Percentiles rank a stretch among this genome's conserved stretches.
These are phyloP conservation scores for Alternaria conjuncta DNA, from an alignment of 2,329 filamentous ascomycete genomes.

Conservation along the genomic window DNA sequence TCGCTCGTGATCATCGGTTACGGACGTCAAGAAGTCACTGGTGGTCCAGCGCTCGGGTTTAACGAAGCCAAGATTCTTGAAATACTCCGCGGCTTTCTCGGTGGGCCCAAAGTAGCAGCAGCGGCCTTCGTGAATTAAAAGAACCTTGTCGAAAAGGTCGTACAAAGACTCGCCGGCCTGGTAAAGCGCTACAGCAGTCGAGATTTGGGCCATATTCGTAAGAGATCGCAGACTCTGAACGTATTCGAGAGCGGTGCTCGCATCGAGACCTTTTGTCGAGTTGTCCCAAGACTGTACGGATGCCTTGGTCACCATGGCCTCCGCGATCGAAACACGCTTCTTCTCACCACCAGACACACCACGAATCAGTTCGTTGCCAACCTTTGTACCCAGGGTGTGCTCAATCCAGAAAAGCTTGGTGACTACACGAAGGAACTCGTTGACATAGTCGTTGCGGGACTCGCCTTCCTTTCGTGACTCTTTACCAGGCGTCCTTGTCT, in stretches of 20 bases:
- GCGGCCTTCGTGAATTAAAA: conserved; percentile 50
- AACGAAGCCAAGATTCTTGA: conserved; percentile 70
- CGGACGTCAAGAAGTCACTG: conserved; percentile 74
- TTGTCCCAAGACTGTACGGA: conserved; percentile 60
- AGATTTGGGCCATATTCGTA: conserved; percentile 67
- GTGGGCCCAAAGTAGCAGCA: conserved; percentile 68
- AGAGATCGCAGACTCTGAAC: conserved; percentile 69
- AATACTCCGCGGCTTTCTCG: conserved; percentile 67
- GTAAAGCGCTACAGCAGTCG: conserved; percentile 73
- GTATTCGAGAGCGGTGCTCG: conserved; percentile 75
- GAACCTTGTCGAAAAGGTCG: conserved; percentile 49
- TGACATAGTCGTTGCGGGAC: conserved; percentile 64
- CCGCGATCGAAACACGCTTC: conserved; percentile 58
- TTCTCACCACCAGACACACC: conserved; percentile 62
- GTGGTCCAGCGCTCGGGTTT: conserved; percentile 71
- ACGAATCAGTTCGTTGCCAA: conserved; percentile 76
- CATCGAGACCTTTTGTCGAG: conserved; percentile 74
- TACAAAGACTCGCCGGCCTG: conserved; percentile 62
- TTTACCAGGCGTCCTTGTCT: conserved; percentile 70
- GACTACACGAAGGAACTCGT: conserved; percentile 69
- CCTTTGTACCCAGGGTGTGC: conserved; percentile 74
- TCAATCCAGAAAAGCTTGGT: conserved; percentile 75
- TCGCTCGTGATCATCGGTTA: conserved; percentile 68
- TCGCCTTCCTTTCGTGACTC: conserved; percentile 66
- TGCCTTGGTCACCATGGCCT: conserved; percentile 55